Evolutionary conservation across 2,329 filamentous ascomycete genomes (phyloP), one percentile per base, ranked within the genome.

Genomic region (Pseudonectria foliicola): DNA sequence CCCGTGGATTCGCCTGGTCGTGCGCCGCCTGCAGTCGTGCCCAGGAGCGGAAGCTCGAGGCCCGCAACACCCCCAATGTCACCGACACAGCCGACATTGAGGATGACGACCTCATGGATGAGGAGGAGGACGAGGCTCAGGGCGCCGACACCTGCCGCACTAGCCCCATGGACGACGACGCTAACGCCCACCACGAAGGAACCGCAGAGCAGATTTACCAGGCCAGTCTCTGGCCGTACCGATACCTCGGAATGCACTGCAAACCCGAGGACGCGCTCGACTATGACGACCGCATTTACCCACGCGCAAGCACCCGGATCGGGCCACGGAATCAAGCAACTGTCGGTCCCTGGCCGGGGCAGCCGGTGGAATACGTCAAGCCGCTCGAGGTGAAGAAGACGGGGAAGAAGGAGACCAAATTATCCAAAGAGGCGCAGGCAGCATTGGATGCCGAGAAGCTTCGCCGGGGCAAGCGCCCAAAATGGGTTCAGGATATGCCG

Each of bases 241-340:
- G 92, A 41, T 98, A 98, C 59, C 67, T 98, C 6, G 92, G 92
- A 25, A 88, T 95, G 48, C 92, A 98, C 62, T 95, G 89, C 62
- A 85, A 88, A 47, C 84, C 92, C 1, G 89, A 96, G 60, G 92
- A 98, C 64, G 92, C 87, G 1, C 69, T 98, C 21, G 92, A 98
- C 58, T 94, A 95, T 56, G 92, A 98, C 54, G 92, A 98, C 59
- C 82, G 92, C 45, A 96, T 98, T 46, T 96, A 96, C 55, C 92
- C 92, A 7, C 82, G 92, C 46, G 90, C 92, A 12, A 93, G 89
- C 56, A 96, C 92, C 36, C 82, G 92, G 25, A 70, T 96, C 25
- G 92, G 92, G 7, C 86, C 88, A 8, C 80, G 88, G 36, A 88
- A 96, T 59, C 92, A 98, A 65, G 90, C 92, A 4, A 82, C 80